phyloP scores from a whole-genome alignment of 169 alveolate species.

The Eimeria falciformis region DNA sequence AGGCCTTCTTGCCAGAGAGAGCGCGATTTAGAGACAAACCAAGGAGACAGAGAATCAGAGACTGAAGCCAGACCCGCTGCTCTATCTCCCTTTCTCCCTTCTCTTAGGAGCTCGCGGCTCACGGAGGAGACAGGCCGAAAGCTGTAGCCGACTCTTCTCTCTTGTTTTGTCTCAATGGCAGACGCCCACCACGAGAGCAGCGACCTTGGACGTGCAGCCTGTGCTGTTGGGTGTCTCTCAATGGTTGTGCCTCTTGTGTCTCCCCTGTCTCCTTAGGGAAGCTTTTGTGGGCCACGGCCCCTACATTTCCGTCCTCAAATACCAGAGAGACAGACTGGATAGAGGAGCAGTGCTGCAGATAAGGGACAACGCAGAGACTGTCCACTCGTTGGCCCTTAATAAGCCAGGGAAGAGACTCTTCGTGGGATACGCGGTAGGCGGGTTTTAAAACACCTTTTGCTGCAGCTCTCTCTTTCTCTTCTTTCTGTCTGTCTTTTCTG shows the following conservation, averaged over 20 bases:
- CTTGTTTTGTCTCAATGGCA: too few relatives aligned
- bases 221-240: too few relatives aligned
- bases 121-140: too few relatives aligned
- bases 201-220: too few relatives aligned
- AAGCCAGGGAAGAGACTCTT: background rate
- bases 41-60: too few relatives aligned
- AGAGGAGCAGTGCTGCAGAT: constrained; percentile 17
- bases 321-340: background rate
- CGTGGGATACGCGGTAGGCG: constrained; percentile 59
- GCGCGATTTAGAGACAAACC: too few relatives aligned
- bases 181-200: too few relatives aligned
- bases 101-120: too few relatives aligned
- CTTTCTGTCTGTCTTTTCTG: background rate
- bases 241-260: background rate
- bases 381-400: background rate
- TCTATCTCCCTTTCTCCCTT: too few relatives aligned
- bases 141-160: too few relatives aligned
- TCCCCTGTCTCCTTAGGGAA: background rate
- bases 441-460: background rate
- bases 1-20: too few relatives aligned
- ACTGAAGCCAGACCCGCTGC: too few relatives aligned
- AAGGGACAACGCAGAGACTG: background rate
- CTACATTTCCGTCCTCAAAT: background rate
- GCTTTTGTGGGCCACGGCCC: background rate
- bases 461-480: background rate